Percentiles rank a stretch among this genome's conserved stretches.
phyloP scores from a whole-genome alignment of 495 filamentous ascomycete species.

The Lichenothelia convexa region DNA sequence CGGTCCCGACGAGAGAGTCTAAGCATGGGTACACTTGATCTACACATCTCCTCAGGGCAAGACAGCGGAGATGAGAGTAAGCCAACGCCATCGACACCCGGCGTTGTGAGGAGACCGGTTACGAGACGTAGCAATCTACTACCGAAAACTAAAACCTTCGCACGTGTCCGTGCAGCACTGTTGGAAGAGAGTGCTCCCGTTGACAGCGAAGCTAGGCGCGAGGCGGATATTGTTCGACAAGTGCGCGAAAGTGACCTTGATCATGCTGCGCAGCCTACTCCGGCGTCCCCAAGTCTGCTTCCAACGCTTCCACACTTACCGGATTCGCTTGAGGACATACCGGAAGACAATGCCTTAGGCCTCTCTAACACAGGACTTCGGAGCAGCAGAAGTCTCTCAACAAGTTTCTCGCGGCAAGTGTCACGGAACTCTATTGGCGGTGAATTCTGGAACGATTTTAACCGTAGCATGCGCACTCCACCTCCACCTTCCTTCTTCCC shows the following conservation, averaged over 20 bases:
- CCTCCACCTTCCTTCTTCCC: constrained; percentile 40
- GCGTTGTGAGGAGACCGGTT: constrained; percentile 50
- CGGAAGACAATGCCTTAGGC: constrained; percentile 42
- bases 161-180: constrained; percentile 75
- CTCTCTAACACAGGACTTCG: constrained; percentile 30
- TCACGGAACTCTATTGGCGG: constrained; percentile 50
- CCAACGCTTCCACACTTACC: constrained; percentile 19
- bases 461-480: constrained; percentile 41
- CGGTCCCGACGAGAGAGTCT: constrained; percentile 62
- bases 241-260: constrained; percentile 43
- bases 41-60: constrained; percentile 52
- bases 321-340: constrained; percentile 33
- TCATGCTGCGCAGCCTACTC: constrained; percentile 26
- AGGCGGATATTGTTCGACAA: constrained; percentile 87
- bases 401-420: constrained; percentile 50
- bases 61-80: constrained; percentile 58
- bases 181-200: constrained; percentile 72
- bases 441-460: constrained; percentile 67
- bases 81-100: constrained; percentile 27
- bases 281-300: constrained; percentile 26
- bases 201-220: constrained; percentile 73
- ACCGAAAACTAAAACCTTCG: constrained; percentile 92
- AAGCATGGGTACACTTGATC: constrained; percentile 66
- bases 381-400: constrained; percentile 12
- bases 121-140: constrained; percentile 76